A percentile compares a stretch with the other conserved stretches of the same genome.
Conservation (phyloP, 208 protist genomes). For the Trypanosoma avium region DNA sequence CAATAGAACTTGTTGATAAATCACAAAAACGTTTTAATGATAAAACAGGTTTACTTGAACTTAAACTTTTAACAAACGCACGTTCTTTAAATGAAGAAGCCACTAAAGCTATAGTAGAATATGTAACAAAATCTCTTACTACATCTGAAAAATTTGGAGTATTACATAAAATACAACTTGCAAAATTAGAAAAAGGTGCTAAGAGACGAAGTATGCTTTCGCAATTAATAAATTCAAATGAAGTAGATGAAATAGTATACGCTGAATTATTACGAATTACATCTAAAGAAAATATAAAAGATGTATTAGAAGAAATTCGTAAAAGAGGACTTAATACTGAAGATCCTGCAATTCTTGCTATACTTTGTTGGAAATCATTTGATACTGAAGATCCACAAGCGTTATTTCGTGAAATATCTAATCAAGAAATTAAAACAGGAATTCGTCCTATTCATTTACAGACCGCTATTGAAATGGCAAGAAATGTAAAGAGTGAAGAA, state of each 20-base stretch:
- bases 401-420: constrained; percentile 67
- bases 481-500: constrained; percentile 34
- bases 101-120: constrained; percentile 31
- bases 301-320: constrained; percentile 57
- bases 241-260: constrained; percentile 79
- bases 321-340: constrained; percentile 68
- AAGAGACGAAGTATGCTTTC: constrained; percentile 43
- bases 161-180: constrained; percentile 55
- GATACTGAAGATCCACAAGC: constrained; percentile 40
- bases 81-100: constrained; percentile 35
- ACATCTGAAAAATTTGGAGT: constrained; percentile 31
- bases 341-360: constrained; percentile 66
- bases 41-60: constrained; percentile 39
- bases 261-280: constrained; percentile 68
- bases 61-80: constrained; percentile 37
- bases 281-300: constrained; percentile 39
- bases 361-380: constrained; percentile 52
- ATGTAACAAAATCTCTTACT: constrained; percentile 48
- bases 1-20: constrained; percentile 48
- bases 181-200: constrained; percentile 42
- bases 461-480: constrained; percentile 40
- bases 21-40: constrained; percentile 43
- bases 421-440: constrained; percentile 54
- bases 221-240: constrained; percentile 52
- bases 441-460: constrained; percentile 51